phyloP scores from a whole-genome alignment of 495 filamentous ascomycete species.

The Talaromyces wortmannii region DNA sequence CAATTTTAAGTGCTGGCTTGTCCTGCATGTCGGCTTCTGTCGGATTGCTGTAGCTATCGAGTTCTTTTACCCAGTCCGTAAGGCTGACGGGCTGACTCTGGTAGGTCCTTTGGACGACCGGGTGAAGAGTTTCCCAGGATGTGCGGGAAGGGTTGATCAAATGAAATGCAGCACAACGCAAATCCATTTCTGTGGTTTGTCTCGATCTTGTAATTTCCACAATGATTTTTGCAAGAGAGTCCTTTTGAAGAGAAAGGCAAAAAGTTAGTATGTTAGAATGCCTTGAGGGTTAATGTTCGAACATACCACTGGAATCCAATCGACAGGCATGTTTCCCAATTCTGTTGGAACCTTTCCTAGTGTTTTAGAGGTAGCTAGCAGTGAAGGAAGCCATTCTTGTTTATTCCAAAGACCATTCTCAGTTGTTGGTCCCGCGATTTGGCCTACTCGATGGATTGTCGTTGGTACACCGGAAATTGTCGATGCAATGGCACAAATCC shows the following conservation, averaged over 20 bases:
- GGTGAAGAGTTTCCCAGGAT: slow-evolving; percentile 17
- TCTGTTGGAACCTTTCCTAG: slow-evolving; percentile 5
- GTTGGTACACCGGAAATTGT: slow-evolving; percentile 28
- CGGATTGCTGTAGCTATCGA: slow-evolving; percentile 13
- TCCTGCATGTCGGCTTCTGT: slow-evolving; percentile 9
- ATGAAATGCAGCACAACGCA: slow-evolving; percentile 15
- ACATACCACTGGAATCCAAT: slow-evolving; percentile 14
- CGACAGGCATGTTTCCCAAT: background rate
- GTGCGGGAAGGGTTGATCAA: slow-evolving; percentile 16
- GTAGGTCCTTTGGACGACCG: slow-evolving; percentile 8
- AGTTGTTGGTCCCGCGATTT: slow-evolving; percentile 44
- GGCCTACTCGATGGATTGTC: slow-evolving; percentile 47
- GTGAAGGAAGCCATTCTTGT: slow-evolving; percentile 24
- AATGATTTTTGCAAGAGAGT: slow-evolving; percentile 10
- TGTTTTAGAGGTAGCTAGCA: slow-evolving; percentile 17
- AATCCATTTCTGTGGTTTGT: background rate
- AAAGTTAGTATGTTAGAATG: background rate
- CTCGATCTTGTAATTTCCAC: slow-evolving; percentile 7
- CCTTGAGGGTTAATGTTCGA: background rate
- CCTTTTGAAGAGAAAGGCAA: background rate
- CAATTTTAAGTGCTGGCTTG: slow-evolving; percentile 19
- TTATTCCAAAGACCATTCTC: slow-evolving; percentile 22
- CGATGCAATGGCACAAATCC: slow-evolving; percentile 39
- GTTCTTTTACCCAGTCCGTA: slow-evolving; percentile 14
- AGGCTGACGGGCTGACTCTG: slow-evolving; percentile 11